Percentiles rank a stretch among this genome's conserved stretches.
phyloP scores from a whole-genome alignment of 73 alveolate species.

The Paramecium primaurelia region DNA sequence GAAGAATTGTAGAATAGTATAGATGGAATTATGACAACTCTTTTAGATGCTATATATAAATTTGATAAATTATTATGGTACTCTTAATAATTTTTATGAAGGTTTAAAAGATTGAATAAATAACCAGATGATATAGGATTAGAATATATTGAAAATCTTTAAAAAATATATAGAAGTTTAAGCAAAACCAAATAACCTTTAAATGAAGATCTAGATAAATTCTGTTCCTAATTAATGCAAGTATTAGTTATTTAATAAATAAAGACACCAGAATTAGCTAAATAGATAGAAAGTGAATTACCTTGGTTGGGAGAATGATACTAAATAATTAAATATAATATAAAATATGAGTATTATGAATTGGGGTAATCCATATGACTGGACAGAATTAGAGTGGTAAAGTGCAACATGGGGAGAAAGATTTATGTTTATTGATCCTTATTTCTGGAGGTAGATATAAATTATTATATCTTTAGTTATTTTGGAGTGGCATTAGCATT shows the following conservation, averaged over 20 bases:
- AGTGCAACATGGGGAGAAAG: not conserved
- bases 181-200: not conserved
- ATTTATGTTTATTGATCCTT: not conserved
- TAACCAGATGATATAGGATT: not conserved
- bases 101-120: constrained; percentile 3
- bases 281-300: not conserved
- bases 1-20: not conserved
- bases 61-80: constrained; percentile 27
- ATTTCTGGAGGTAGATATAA: not conserved
- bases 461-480: constrained; percentile 27
- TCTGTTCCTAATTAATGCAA: not conserved
- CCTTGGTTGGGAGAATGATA: not conserved
- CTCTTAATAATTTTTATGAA: not conserved
- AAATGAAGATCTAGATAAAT: not conserved
- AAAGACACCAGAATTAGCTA: constrained; percentile 28
- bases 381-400: not conserved
- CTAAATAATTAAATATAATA: constrained; percentile 8
- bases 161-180: not conserved
- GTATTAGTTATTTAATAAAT: not conserved
- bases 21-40: not conserved
- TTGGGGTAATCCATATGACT: constrained; percentile 25
- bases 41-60: constrained; percentile 16
- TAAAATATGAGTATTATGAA: not conserved
- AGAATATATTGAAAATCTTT: constrained; percentile 9
- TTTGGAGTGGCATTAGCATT: constrained; percentile 95